Evolutionary conservation across 139 green algal genomes (phyloP).

Genomic region (Chlorella sp.): DNA sequence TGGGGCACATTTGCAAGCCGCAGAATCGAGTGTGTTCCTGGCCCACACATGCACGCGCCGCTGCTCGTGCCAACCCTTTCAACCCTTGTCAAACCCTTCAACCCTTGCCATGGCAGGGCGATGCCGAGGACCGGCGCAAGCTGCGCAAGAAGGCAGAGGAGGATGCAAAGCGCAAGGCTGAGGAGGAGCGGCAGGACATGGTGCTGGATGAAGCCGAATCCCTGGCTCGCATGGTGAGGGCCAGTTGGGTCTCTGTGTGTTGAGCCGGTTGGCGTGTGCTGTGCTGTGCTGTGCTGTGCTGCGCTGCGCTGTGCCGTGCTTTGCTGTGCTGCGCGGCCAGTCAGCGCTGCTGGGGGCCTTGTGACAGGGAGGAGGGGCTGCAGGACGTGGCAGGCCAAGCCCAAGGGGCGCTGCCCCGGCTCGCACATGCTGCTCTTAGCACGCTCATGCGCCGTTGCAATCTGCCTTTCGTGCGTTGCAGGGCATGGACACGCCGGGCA

Average conservation of each 20-base stretch:
- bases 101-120: conserved; percentile 41
- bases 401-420: too few species aligned
- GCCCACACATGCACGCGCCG: too few species aligned
- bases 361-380: too few species aligned
- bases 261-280: neutral
- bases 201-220: conserved; percentile 25
- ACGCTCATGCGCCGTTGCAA: neutral
- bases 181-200: conserved; percentile 31
- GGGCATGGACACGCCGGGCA: conserved; percentile 13
- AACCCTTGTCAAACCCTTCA: too few species aligned
- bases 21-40: too few species aligned
- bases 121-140: conserved; percentile 64
- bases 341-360: too few species aligned
- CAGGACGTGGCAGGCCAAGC: too few species aligned
- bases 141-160: conserved; percentile 51
- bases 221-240: conserved; percentile 19
- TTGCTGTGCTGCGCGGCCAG: too few species aligned
- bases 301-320: too few species aligned
- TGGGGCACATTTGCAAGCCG: too few species aligned
- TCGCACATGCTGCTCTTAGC: neutral
- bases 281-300: neutral
- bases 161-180: conserved; percentile 31
- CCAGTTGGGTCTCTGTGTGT: neutral
- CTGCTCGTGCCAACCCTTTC: too few species aligned
- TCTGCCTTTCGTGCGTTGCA: neutral